phyloP scores from a whole-genome alignment of 768 basidiomycete species.

The Phanerochaete sordida region DNA sequence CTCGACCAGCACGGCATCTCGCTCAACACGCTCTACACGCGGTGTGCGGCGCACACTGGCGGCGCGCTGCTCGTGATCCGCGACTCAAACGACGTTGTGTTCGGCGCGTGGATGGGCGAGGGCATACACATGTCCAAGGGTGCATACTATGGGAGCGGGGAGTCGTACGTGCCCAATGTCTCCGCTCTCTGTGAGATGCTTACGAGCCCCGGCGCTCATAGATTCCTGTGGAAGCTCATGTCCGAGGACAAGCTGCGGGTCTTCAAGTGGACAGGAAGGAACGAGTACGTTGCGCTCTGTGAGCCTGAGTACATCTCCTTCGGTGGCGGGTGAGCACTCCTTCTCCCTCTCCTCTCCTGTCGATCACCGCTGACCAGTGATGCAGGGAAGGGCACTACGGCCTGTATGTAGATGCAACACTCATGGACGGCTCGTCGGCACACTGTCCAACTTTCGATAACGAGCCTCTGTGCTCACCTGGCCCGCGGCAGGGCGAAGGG shows the following conservation, averaged over 20 bases:
- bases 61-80: constrained; percentile 62
- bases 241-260: constrained; percentile 45
- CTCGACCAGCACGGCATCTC: constrained; percentile 96
- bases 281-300: constrained; percentile 87
- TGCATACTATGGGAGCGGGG: constrained; percentile 85
- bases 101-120: constrained; percentile 85
- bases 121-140: constrained; percentile 57
- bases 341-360: background rate
- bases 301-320: constrained; percentile 80
- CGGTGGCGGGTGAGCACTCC: constrained; percentile 80
- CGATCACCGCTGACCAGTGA: constrained; percentile 6
- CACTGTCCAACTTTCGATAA: constrained; percentile 86
- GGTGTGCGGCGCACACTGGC: constrained; percentile 45
- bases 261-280: constrained; percentile 83
- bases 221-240: constrained; percentile 74
- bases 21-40: constrained; percentile 78
- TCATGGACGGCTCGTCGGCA: constrained; percentile 82
- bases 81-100: constrained; percentile 60
- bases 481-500: constrained; percentile 41
- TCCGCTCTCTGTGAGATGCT: no score
- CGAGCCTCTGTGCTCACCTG: constrained; percentile 63
- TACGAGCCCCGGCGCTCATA: no score
- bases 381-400: constrained; percentile 85
- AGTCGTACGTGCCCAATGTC: constrained; percentile 56
- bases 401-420: constrained; percentile 77